These are phyloP conservation scores for Notholithocarpus densiflorus DNA, from an alignment of 306 rosid genomes.

Conservation along the genomic window DNA sequence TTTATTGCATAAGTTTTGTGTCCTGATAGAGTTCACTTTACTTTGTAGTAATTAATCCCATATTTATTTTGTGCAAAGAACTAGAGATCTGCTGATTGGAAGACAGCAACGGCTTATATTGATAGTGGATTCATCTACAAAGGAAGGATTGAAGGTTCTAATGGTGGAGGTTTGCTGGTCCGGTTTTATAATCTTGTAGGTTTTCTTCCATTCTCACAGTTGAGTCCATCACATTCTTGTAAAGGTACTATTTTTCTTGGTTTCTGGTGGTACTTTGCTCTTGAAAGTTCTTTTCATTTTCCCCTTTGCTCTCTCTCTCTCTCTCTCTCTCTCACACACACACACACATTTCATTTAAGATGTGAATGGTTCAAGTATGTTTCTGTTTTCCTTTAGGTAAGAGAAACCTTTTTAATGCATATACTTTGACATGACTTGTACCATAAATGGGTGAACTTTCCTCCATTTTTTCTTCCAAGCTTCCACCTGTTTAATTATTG, in stretches of 20 bases:
- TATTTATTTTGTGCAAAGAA: slow-evolving; percentile 75
- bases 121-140: slow-evolving; percentile 58
- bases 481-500: background rate
- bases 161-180: slow-evolving; percentile 70
- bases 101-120: slow-evolving; percentile 56
- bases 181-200: slow-evolving; percentile 69
- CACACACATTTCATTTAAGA: background rate
- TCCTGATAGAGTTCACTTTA: background rate
- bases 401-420: background rate
- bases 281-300: background rate
- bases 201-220: slow-evolving; percentile 78
- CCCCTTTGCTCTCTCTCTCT: background rate
- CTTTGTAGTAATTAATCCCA: slow-evolving; percentile 31
- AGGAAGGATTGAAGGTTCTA: slow-evolving; percentile 73
- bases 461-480: background rate
- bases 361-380: background rate
- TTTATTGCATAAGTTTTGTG: slow-evolving; percentile 5
- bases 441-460: background rate
- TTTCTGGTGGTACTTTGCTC: background rate
- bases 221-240: slow-evolving; percentile 73
- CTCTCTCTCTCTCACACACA: background rate
- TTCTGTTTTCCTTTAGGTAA: background rate
- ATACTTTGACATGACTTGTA: background rate
- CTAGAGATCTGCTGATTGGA: slow-evolving; percentile 94
- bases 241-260: slow-evolving; percentile 44